These are phyloP conservation scores for Vitis hybrid DNA, from an alignment of 177 flowering plant genomes.

Conservation along the genomic window DNA sequence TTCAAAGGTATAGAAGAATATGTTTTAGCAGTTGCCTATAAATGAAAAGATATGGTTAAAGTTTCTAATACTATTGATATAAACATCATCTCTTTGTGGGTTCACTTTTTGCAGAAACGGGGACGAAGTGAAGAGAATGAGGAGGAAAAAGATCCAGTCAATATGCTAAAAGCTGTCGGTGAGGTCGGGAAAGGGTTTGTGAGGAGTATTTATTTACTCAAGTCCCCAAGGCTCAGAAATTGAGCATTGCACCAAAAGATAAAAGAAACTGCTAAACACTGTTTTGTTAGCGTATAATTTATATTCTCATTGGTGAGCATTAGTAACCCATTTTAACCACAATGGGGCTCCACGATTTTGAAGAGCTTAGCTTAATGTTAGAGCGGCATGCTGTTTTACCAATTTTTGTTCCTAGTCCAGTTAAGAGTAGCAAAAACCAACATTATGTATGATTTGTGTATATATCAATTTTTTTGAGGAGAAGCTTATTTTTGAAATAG, in stretches of 20 bases:
- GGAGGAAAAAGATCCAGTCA: conserved; percentile 35
- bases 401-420: no score
- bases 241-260: conserved; percentile 1
- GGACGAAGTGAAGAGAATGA: conserved; percentile 50
- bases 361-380: no score
- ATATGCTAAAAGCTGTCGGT: conserved; percentile 59
- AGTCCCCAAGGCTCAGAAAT: conserved; percentile 51
- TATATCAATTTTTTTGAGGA: no score
- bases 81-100: background rate
- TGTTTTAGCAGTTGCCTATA: background rate
- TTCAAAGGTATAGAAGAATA: conserved; percentile 53
- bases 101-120: conserved; percentile 54
- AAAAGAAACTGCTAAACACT: no score
- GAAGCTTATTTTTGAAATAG: no score
- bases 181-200: conserved; percentile 83
- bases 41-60: background rate
- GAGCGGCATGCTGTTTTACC: no score
- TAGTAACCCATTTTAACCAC: no score
- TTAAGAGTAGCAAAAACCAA: no score
- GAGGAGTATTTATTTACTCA: conserved; percentile 62
- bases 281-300: no score
- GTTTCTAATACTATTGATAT: background rate
- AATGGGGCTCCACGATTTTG: no score
- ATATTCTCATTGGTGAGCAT: no score
- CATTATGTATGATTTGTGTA: no score